Conservation (phyloP, 805 yeast species). For the Myxozyma monticola region DNA sequence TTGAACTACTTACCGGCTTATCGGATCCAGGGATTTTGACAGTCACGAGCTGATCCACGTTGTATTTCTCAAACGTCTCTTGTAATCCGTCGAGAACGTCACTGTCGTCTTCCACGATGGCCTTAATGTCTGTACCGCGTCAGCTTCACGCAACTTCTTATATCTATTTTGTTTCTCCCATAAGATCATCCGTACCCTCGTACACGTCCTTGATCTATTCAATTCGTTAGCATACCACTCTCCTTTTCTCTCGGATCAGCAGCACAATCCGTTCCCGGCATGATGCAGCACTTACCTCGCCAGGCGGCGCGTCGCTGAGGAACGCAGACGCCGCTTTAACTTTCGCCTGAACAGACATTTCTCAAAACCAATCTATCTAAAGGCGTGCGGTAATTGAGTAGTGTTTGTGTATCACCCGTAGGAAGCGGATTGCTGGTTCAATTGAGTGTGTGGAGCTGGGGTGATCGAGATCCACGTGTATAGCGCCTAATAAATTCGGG, state of each 20-base stretch:
- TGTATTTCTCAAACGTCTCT: constrained; percentile 44
- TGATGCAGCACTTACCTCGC: constrained; percentile 45
- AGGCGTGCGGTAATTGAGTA: no score
- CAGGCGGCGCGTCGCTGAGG: constrained; percentile 57
- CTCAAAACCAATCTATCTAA: no score
- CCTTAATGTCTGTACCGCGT: constrained; percentile 43
- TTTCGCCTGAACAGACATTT: constrained; percentile 17
- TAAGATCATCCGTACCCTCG: constrained; percentile 41
- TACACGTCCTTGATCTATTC: constrained; percentile 35
- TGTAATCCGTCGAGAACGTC: constrained; percentile 37
- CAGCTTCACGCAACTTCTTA: not conserved
- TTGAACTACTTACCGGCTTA: constrained; percentile 14
- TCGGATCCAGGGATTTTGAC: constrained; percentile 39
- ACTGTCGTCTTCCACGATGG: constrained; percentile 46
- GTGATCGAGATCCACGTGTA: no score
- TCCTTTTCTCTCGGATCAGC: no score
- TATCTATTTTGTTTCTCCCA: constrained; percentile 1
- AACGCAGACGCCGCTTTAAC: constrained; percentile 35
- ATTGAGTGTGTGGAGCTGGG: no score
- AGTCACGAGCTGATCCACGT: constrained; percentile 43
- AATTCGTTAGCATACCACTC: no score
- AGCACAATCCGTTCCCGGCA: no score
- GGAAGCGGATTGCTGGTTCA: no score
- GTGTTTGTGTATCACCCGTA: no score
- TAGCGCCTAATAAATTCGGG: no score